Percentiles rank a stretch among this genome's conserved stretches.
Evolutionary conservation across 1,284 basidiomycete genomes (phyloP).

Genomic region (Puccinia sorghi): DNA sequence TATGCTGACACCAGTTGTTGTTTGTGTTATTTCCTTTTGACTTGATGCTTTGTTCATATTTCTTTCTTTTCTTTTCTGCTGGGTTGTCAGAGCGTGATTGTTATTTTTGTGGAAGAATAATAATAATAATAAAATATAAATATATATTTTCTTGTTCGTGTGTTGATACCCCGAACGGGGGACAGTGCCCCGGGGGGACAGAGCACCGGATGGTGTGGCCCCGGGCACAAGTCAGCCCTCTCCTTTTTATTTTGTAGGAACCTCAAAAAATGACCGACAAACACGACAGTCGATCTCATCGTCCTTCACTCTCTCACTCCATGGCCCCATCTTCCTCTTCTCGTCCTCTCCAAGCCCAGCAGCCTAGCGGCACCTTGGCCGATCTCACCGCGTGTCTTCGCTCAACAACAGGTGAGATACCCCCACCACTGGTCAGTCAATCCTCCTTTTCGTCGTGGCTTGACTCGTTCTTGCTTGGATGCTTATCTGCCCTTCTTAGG

Average conservation of each 20-base stretch:
- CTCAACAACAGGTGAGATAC: conserved; percentile 79
- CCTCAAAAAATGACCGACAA: too few species aligned
- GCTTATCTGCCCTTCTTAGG: conserved; percentile 22
- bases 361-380: conserved; percentile 61
- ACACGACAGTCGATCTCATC: background rate
- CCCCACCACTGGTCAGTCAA: conserved; percentile 71
- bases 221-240: too few species aligned
- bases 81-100: background rate
- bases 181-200: too few species aligned
- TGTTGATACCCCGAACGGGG: too few species aligned
- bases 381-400: conserved; percentile 82
- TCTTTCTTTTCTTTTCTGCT: background rate
- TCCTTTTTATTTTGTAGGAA: too few species aligned
- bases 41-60: background rate
- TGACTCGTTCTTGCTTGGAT: too few species aligned
- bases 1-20: background rate
- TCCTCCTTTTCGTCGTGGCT: background rate
- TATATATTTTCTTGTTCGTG: background rate
- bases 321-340: background rate
- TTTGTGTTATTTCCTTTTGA: background rate
- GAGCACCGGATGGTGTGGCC: too few species aligned
- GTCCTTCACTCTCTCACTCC: background rate
- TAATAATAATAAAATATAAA: too few species aligned
- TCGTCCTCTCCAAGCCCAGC: background rate
- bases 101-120: background rate